A percentile compares a stretch with the other conserved stretches of the same genome.
Evolutionary conservation across 768 basidiomycete genomes (phyloP).

Genomic region (Trametes gibbosa): DNA sequence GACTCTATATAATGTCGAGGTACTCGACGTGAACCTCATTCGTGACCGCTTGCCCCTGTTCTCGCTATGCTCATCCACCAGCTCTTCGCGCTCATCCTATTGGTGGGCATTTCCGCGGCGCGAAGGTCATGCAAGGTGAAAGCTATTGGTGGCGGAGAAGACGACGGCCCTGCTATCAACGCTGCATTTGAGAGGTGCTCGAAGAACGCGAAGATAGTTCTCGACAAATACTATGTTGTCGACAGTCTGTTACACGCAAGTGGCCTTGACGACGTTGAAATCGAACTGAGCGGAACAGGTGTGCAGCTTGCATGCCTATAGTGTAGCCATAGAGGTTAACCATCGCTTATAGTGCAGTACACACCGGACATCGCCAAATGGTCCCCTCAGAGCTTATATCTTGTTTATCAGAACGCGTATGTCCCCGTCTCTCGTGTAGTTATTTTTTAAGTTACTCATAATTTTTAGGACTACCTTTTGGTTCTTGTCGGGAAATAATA

Average conservation of each 20-base stretch:
- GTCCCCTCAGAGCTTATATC: conserved; percentile 37
- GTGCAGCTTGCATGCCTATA: conserved; percentile 16
- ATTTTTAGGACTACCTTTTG: conserved; percentile 37
- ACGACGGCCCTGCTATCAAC: conserved; percentile 37
- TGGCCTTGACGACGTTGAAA: conserved; percentile 36
- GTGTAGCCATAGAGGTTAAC: background rate
- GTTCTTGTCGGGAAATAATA: conserved; percentile 37
- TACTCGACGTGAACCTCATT: background rate
- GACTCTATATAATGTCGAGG: background rate
- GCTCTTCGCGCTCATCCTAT: background rate
- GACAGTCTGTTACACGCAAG: conserved; percentile 38
- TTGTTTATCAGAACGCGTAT: conserved; percentile 44
- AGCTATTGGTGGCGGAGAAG: conserved; percentile 33
- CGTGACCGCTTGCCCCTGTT: background rate
- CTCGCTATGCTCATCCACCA: no score
- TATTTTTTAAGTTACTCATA: background rate
- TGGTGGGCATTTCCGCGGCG: conserved; percentile 9
- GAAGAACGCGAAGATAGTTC: conserved; percentile 29
- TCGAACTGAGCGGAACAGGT: conserved; percentile 39
- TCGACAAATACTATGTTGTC: conserved; percentile 37
- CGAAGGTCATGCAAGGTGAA: conserved; percentile 28
- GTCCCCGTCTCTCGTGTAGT: conserved; percentile 3
- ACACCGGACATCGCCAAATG: conserved; percentile 43
- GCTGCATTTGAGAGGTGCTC: conserved; percentile 32
- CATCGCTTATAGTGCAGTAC: conserved; percentile 29